phyloP scores from a whole-genome alignment of 352 stramenopile genomes.

The Phytopythium cucurbitacearum region DNA sequence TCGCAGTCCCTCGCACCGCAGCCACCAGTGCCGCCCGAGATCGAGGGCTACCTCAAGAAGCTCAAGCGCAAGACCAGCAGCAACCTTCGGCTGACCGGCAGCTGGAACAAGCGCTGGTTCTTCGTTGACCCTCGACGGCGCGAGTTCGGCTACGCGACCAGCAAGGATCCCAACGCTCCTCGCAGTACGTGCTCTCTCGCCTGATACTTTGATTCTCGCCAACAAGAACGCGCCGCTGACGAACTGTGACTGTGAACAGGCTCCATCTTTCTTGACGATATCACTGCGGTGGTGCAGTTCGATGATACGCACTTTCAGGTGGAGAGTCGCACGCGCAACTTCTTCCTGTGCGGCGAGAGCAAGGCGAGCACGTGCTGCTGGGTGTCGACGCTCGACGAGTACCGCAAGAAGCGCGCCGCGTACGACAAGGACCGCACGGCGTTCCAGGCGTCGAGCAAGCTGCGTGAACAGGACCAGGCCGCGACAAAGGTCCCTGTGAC shows the following conservation, averaged over 20 bases:
- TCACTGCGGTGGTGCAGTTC: constrained; percentile 83
- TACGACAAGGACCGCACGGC: constrained; percentile 66
- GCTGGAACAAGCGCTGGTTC: constrained; percentile 88
- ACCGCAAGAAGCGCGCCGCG: constrained; percentile 60
- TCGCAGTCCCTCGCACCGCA: constrained; percentile 27
- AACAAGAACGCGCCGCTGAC: not conserved
- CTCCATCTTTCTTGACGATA: constrained; percentile 83
- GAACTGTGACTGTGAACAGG: constrained; percentile 19
- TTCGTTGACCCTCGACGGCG: constrained; percentile 71
- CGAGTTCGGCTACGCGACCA: constrained; percentile 74
- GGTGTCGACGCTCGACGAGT: constrained; percentile 79
- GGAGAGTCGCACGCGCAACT: constrained; percentile 78
- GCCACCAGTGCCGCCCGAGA: constrained; percentile 57
- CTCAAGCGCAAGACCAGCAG: constrained; percentile 85
- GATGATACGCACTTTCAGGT: constrained; percentile 86
- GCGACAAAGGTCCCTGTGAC: not conserved
- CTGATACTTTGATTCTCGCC: not conserved
- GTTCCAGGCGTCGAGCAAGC: constrained; percentile 13
- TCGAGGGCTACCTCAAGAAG: constrained; percentile 86
- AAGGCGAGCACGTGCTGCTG: constrained; percentile 77
- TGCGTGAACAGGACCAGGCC: constrained; percentile 7
- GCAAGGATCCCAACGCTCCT: constrained; percentile 30
- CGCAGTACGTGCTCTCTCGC: constrained; percentile 29
- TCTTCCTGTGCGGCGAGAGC: constrained; percentile 82
- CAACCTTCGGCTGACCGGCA: constrained; percentile 39